Evolutionary conservation across 208 protist genomes (phyloP).

Genomic region (Trypanosoma brucei): DNA sequence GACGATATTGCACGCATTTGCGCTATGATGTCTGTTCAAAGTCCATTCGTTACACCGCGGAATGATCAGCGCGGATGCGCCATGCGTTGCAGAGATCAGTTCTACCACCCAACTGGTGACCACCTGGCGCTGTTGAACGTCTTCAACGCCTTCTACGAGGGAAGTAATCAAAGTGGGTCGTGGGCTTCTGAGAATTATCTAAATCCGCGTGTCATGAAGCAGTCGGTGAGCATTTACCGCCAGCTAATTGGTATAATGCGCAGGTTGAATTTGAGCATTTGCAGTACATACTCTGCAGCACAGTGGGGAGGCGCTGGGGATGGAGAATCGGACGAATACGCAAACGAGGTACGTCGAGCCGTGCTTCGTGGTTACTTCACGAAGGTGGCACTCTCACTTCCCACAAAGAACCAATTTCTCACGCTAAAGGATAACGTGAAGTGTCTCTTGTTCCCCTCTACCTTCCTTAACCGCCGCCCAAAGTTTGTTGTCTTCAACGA

Average conservation of each 20-base stretch:
- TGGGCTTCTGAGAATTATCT: slow-evolving; percentile 98
- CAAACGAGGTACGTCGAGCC: slow-evolving; percentile 88
- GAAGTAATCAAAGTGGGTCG: slow-evolving; percentile 43
- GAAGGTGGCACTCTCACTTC: slow-evolving; percentile 93
- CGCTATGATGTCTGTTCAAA: slow-evolving; percentile 93
- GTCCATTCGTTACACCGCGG: slow-evolving; percentile 62
- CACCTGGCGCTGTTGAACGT: slow-evolving; percentile 95
- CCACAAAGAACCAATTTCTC: slow-evolving; percentile 94
- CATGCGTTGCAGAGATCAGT: slow-evolving; percentile 90
- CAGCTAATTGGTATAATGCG: slow-evolving; percentile 93
- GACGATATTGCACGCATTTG: slow-evolving; percentile 97
- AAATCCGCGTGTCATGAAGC: slow-evolving; percentile 91
- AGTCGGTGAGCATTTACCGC: slow-evolving; percentile 93
- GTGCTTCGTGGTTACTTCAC: slow-evolving; percentile 95
- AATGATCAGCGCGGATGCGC: slow-evolving; percentile 77
- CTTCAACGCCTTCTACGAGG: slow-evolving; percentile 83
- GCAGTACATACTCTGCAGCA: slow-evolving; percentile 57
- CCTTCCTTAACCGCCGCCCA: slow-evolving; percentile 92
- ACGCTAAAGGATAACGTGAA: slow-evolving; percentile 96
- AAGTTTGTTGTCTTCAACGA: slow-evolving; percentile 98
- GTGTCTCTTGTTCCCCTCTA: slow-evolving; percentile 86
- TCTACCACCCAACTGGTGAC: slow-evolving; percentile 95
- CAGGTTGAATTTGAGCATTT: slow-evolving; percentile 42
- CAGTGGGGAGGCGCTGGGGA: slow-evolving; percentile 1
- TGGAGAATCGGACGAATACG: slow-evolving; percentile 44